Percentiles rank a stretch among this genome's conserved stretches.
Evolutionary conservation across 116 monocot genomes (phyloP).

Genomic region (Trichopus zeylanicus): DNA sequence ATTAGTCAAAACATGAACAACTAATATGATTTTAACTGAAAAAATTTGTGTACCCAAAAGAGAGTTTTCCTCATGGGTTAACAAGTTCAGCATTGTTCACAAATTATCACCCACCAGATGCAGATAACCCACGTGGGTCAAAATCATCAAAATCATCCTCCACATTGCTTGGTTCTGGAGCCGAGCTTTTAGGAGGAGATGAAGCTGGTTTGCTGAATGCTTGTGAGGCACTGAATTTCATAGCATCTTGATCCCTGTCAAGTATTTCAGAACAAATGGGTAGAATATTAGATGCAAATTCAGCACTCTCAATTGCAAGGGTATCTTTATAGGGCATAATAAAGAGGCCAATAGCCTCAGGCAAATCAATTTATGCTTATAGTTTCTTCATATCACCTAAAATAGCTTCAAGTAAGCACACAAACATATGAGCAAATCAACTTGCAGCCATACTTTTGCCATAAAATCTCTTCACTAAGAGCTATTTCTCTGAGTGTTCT

Average conservation of each 20-base stretch:
- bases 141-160: conserved; percentile 94
- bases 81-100: background rate
- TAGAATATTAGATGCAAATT: background rate
- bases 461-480: too few species aligned
- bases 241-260: conserved; percentile 4
- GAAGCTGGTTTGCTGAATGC: conserved; percentile 15
- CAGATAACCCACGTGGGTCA: conserved; percentile 79
- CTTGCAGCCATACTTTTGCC: too few species aligned
- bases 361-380: too few species aligned
- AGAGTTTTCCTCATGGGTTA: too few species aligned
- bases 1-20: too few species aligned
- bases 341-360: too few species aligned
- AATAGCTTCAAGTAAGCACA: too few species aligned
- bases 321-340: background rate
- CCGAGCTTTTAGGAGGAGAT: conserved; percentile 22
- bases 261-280: background rate
- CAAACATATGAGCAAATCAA: too few species aligned
- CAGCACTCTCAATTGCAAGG: background rate
- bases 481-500: too few species aligned
- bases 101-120: conserved; percentile 34
- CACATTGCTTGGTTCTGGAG: conserved; percentile 8
- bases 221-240: conserved; percentile 3
- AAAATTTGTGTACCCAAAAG: too few species aligned
- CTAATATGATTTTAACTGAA: too few species aligned
- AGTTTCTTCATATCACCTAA: too few species aligned